Conservation (phyloP, 495 filamentous ascomycete genomes). For the Lentithecium fluviatile region DNA sequence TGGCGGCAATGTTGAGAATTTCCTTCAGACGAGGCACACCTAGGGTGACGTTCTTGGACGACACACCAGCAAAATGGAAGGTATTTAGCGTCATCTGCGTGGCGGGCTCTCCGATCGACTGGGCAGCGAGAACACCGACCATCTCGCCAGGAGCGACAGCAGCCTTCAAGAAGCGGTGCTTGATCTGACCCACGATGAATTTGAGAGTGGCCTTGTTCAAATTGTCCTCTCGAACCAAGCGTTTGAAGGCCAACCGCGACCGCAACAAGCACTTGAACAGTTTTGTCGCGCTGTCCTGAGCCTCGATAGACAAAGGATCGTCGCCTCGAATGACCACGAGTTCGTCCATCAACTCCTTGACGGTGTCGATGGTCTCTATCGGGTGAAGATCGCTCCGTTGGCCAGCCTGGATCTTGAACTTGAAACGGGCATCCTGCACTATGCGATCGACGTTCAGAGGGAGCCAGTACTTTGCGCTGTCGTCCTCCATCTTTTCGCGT, state of each 20-base stretch:
- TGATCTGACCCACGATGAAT: constrained; percentile 86
- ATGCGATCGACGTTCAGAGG: constrained; percentile 89
- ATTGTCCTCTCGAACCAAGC: constrained; percentile 76
- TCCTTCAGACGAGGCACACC: constrained; percentile 99
- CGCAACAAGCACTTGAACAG: constrained; percentile 90
- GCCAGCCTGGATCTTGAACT: constrained; percentile 84
- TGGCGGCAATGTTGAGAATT: constrained; percentile 94
- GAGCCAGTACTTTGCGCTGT: constrained; percentile 79
- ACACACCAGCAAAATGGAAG: constrained; percentile 99
- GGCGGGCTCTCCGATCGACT: constrained; percentile 97
- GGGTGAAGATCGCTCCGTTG: constrained; percentile 86
- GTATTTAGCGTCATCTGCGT: constrained; percentile 99
- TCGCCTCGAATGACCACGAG: constrained; percentile 81
- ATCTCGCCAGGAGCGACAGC: constrained; percentile 90
- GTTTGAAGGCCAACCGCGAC: constrained; percentile 86
- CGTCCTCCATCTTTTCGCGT: constrained; percentile 56
- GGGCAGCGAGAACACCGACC: constrained; percentile 96
- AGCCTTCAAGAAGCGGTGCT: constrained; percentile 77
- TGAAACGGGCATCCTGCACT: constrained; percentile 81
- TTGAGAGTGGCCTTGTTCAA: constrained; percentile 91
- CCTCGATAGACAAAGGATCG: constrained; percentile 78
- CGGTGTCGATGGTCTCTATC: constrained; percentile 80
- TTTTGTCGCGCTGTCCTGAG: constrained; percentile 79
- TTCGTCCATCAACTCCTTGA: constrained; percentile 70
- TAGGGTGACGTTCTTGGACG: constrained; percentile 98